These are phyloP conservation scores for Wickerhamomyces pijperi DNA, from an alignment of 805 yeast species.

Conservation along the genomic window DNA sequence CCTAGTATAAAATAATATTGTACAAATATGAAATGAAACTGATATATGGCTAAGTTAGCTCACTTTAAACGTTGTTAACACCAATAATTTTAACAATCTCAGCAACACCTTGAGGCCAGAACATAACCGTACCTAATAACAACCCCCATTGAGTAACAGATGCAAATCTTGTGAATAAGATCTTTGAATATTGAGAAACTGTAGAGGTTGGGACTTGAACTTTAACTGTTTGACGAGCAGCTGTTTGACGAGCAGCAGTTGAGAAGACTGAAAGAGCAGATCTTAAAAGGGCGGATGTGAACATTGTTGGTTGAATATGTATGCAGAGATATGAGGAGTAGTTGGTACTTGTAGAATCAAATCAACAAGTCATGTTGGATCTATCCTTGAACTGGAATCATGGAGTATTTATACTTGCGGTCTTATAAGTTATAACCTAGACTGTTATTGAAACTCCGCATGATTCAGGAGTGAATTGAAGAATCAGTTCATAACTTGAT, in stretches of 20 bases:
- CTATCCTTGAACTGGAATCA: not conserved
- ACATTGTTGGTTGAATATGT: constrained; percentile 11
- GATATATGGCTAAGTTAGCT: no score
- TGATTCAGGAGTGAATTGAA: no score
- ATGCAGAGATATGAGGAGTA: no score
- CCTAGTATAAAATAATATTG: no score
- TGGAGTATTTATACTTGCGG: no score
- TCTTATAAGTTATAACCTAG: no score
- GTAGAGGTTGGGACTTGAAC: constrained; percentile 10
- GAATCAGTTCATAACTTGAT: no score
- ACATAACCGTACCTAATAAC: constrained; percentile 8
- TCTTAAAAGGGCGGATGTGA: constrained; percentile 17
- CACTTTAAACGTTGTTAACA: not conserved
- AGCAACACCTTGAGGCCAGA: constrained; percentile 16
- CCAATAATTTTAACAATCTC: constrained; percentile 1
- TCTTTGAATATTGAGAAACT: constrained; percentile 3
- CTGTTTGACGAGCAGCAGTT: constrained; percentile 11
- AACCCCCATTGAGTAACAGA: constrained; percentile 14
- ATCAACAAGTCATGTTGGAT: no score
- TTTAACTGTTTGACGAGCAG: constrained; percentile 13
- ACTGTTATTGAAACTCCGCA: no score
- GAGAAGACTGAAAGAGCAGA: constrained; percentile 14
- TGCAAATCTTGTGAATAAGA: constrained; percentile 14
- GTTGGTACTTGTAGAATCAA: no score
- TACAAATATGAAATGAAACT: no score